Percentiles rank a stretch among this genome's conserved stretches.
Conservation (phyloP, 139 green algal species). For the Mesotaenium endlicherianum region DNA sequence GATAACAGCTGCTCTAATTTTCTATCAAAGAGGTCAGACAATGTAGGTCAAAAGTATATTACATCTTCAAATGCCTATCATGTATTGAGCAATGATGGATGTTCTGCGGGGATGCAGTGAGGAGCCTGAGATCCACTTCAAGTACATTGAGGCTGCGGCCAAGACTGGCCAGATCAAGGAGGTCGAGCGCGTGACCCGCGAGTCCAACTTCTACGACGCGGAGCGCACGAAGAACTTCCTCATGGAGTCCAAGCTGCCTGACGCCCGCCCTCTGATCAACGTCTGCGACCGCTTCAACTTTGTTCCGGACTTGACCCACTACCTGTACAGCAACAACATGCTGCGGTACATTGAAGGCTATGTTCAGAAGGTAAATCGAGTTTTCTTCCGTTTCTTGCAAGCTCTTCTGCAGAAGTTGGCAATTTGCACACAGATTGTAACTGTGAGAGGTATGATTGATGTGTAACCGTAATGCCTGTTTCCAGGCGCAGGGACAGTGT, state of each 20-base stretch:
- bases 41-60: too few relatives aligned
- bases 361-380: conserved; percentile 85
- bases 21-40: too few relatives aligned
- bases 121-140: conserved; percentile 94
- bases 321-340: conserved; percentile 90
- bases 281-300: conserved; percentile 97
- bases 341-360: conserved; percentile 98
- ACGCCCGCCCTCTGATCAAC: conserved; percentile 97
- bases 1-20: too few relatives aligned
- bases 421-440: too few relatives aligned
- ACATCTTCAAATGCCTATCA: too few relatives aligned
- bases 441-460: too few relatives aligned
- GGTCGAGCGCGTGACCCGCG: conserved; percentile 95
- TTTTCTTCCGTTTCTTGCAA: too few relatives aligned
- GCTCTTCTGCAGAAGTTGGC: too few relatives aligned
- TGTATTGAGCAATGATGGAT: too few relatives aligned
- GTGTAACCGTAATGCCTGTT: too few relatives aligned
- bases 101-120: conserved; percentile 59
- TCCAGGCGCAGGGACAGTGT: too few relatives aligned
- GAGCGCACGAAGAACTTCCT: conserved; percentile 91
- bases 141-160: conserved; percentile 98
- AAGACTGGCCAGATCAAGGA: conserved; percentile 82
- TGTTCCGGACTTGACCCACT: conserved; percentile 90
- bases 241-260: conserved; percentile 98
- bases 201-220: conserved; percentile 86